phyloP scores from a whole-genome alignment of 805 yeast species.

The Komagataella mondaviorum region DNA sequence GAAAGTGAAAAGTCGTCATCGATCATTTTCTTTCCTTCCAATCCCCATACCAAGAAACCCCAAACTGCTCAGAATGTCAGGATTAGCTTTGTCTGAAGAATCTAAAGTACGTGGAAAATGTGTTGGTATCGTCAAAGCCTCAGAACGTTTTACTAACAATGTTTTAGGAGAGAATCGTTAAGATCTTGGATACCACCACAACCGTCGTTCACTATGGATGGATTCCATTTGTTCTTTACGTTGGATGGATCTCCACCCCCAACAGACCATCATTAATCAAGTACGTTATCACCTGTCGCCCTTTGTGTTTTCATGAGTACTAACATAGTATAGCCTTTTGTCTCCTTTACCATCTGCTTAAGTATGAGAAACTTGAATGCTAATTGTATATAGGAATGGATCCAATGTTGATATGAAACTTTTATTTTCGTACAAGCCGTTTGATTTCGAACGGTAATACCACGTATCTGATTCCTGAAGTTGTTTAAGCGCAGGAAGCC shows the following conservation, averaged over 20 bases:
- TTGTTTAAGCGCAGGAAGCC: not conserved
- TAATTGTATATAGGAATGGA: not conserved
- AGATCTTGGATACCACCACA: constrained; percentile 70
- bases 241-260: constrained; percentile 75
- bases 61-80: constrained; percentile 16
- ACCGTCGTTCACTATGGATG: constrained; percentile 92
- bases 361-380: constrained; percentile 4
- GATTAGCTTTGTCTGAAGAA: constrained; percentile 29
- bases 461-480: not conserved
- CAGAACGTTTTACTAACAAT: constrained; percentile 9
- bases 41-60: not conserved
- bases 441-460: not conserved
- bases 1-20: not conserved
- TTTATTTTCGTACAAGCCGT: not conserved
- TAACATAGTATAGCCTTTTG: constrained; percentile 29
- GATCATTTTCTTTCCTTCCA: not conserved
- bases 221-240: constrained; percentile 87
- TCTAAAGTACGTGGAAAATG: constrained; percentile 18
- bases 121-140: constrained; percentile 7
- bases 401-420: not conserved
- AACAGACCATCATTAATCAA: constrained; percentile 71
- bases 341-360: constrained; percentile 74
- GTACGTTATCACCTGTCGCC: constrained; percentile 10
- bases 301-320: not conserved
- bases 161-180: constrained; percentile 69